These are phyloP conservation scores for Aspergillus proliferans DNA, from an alignment of 2,329 filamentous ascomycete genomes.

Conservation along the genomic window DNA sequence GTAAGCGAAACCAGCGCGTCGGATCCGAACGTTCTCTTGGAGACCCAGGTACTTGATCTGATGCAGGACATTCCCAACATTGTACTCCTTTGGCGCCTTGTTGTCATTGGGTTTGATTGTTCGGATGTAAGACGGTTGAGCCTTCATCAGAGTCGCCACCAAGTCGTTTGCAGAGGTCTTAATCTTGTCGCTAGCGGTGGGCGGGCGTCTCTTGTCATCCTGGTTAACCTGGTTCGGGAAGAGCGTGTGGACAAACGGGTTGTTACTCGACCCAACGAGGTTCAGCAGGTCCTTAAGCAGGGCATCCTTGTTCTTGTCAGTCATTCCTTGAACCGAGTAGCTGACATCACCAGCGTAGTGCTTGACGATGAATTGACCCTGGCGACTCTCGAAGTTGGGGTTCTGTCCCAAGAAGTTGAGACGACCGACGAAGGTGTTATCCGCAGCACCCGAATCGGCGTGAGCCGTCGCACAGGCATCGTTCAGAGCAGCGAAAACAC, in stretches of 20 bases:
- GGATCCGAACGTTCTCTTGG: slow-evolving; percentile 98
- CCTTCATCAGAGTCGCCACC: slow-evolving; percentile 93
- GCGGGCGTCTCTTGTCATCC: slow-evolving; percentile 89
- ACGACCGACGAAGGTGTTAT: slow-evolving; percentile 90
- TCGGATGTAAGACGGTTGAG: slow-evolving; percentile 93
- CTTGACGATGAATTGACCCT: slow-evolving; percentile 97
- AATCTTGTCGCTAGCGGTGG: slow-evolving; percentile 94
- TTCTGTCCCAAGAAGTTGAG: slow-evolving; percentile 83
- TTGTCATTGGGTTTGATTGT: slow-evolving; percentile 99
- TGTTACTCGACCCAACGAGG: slow-evolving; percentile 75
- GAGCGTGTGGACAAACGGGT: slow-evolving; percentile 76
- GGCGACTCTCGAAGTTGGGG: slow-evolving; percentile 81
- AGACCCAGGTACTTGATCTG: slow-evolving; percentile 98
- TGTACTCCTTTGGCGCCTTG: slow-evolving; percentile 92
- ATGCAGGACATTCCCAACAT: slow-evolving; percentile 84
- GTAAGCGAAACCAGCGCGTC: slow-evolving; percentile 92
- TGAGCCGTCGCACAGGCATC: slow-evolving; percentile 98
- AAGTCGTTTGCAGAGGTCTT: slow-evolving; percentile 90
- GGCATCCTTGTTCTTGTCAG: slow-evolving; percentile 99
- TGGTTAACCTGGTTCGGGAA: slow-evolving; percentile 94
- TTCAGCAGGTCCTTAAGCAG: slow-evolving; percentile 89
- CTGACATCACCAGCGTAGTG: slow-evolving; percentile 97
- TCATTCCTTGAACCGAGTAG: slow-evolving; percentile 93
- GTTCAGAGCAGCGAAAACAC: slow-evolving; percentile 92
- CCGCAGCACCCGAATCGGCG: slow-evolving; percentile 87